Conservation (phyloP, 768 basidiomycete genomes). For the Coprinopsis marcescibilis region DNA sequence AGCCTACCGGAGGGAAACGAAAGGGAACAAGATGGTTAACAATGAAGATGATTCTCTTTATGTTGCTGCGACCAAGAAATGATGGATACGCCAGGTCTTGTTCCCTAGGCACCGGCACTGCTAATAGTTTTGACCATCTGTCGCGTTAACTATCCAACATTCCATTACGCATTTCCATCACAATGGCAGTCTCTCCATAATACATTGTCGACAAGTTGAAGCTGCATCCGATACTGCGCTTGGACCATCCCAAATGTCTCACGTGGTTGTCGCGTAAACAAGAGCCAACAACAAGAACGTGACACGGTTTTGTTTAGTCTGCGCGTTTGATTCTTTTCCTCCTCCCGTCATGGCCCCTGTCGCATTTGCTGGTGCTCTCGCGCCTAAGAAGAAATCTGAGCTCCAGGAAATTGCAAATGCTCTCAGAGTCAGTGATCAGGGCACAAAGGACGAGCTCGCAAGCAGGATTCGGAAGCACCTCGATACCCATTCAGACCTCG, state of each 20-base stretch:
- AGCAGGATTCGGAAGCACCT: slow-evolving; percentile 59
- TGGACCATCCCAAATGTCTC: too few relatives aligned
- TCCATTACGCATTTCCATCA: too few relatives aligned
- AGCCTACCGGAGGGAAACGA: slow-evolving; percentile 21
- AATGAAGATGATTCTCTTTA: slow-evolving; percentile 1
- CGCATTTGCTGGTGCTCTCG: slow-evolving; percentile 46
- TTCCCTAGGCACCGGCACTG: too few relatives aligned
- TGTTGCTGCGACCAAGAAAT: background rate
- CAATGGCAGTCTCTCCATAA: too few relatives aligned
- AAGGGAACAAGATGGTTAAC: slow-evolving; percentile 6
- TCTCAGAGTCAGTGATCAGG: slow-evolving; percentile 44
- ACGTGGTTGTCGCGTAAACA: slow-evolving; percentile 29
- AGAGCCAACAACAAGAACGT: slow-evolving; percentile 17
- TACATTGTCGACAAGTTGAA: too few relatives aligned
- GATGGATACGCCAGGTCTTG: background rate
- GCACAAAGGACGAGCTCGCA: slow-evolving; percentile 61
- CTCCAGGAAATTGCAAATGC: slow-evolving; percentile 56
- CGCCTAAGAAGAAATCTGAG: slow-evolving; percentile 64
- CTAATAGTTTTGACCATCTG: too few relatives aligned
- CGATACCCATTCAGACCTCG: slow-evolving; percentile 49
- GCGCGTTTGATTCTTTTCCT: slow-evolving; percentile 9
- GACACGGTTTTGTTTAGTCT: slow-evolving; percentile 20
- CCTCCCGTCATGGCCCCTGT: slow-evolving; percentile 36
- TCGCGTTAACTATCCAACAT: too few relatives aligned
- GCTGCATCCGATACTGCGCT: too few relatives aligned